Evolutionary conservation across 164 flowering plant species (phyloP), one percentile per base, ranked within the genome.

Genomic region (Liquidambar formosana): DNA sequence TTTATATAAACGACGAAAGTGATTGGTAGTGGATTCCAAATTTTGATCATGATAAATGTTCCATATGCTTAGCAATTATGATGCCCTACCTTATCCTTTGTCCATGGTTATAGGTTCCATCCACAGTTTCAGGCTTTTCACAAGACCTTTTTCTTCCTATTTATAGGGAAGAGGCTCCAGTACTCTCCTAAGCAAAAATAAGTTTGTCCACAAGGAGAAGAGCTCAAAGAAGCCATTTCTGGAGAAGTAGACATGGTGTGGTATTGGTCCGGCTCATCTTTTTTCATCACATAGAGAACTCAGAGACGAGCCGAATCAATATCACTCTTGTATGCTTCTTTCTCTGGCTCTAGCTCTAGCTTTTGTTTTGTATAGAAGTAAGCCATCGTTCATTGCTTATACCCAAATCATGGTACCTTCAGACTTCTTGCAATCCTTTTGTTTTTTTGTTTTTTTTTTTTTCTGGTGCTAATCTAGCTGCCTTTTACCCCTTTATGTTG

Each of bases 301-400:
- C 11, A 0, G 47, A 57, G 81, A 67, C 72, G 88, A 87, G 91
- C 88, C 91, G 91, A 83, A 87, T 74, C 91, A 87, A 85, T 87
- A 85, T 87, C 91, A 87, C 91, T 80, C 87, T 75, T 81, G 91
- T 83, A 76, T 77, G 75, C 81, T 78, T 81, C 70, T 72, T 67
- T 58, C 4, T 33, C 2, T 33, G 4, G 41, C n/a, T n/a, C n/a
- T n/a, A n/a, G n/a, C n/a, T n/a, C n/a, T n/a, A n/a, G n/a, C n/a
- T n/a, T n/a, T n/a, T n/a, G n/a, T n/a, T n/a, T n/a, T n/a, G n/a
- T n/a, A n/a, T n/a, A n/a, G n/a, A n/a, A n/a, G n/a, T n/a, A 33
- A 33, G 6, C 41, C 41, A 33, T 33, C 41, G 6, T 33, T 2
- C 6, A 6, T 6, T 33, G 41, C 41, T 33, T 33, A 33, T 33